These are phyloP conservation scores for Trichophyton rubrum DNA, from an alignment of 2,329 filamentous ascomycete species.

Conservation along the genomic window DNA sequence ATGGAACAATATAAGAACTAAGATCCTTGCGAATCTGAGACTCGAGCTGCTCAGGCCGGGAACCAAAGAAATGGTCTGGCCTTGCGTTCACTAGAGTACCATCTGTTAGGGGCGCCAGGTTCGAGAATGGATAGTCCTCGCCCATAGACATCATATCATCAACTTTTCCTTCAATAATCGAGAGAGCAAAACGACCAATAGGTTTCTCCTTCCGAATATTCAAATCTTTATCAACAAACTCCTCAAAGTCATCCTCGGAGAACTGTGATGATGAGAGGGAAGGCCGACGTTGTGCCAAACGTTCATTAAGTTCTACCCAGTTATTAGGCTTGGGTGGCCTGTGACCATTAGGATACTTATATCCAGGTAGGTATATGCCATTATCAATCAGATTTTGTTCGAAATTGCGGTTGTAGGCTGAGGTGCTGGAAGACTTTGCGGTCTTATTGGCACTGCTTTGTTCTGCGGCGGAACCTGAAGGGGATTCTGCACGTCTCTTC, in stretches of 20 bases:
- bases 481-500: neutral
- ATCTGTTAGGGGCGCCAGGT: constrained; percentile 27
- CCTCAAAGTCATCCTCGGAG: neutral
- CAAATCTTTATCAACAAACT: neutral
- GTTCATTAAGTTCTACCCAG: neutral
- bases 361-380: neutral
- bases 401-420: neutral
- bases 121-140: constrained; percentile 22
- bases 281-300: neutral
- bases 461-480: neutral
- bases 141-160: constrained; percentile 13
- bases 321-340: neutral
- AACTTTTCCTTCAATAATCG: constrained; percentile 14
- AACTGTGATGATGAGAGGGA: neutral
- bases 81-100: constrained; percentile 18
- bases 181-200: constrained; percentile 23
- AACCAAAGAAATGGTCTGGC: constrained; percentile 23
- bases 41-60: constrained; percentile 19
- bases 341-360: neutral
- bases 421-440: neutral
- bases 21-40: constrained; percentile 18
- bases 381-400: neutral
- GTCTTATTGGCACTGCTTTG: neutral
- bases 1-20: constrained; percentile 20
- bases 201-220: constrained; percentile 21